These are phyloP conservation scores for Ruellia speciosa DNA, from an alignment of 305 asterid genomes.

Conservation along the genomic window DNA sequence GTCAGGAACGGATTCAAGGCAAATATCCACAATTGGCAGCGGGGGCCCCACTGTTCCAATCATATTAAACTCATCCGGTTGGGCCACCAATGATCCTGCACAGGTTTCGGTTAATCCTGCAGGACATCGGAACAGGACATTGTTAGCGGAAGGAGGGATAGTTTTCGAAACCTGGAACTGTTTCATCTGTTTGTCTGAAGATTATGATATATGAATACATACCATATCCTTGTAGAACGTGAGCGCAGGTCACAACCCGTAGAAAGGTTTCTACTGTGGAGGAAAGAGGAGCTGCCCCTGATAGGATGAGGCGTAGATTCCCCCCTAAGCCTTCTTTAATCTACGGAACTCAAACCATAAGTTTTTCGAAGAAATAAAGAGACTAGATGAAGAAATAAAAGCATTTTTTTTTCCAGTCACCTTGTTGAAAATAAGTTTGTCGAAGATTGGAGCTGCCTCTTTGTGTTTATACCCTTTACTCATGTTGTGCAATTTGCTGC, in stretches of 20 bases:
- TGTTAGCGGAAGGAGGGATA: background rate
- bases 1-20: conserved; percentile 76
- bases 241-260: conserved; percentile 71
- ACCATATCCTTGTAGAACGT: conserved; percentile 93
- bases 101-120: conserved; percentile 89
- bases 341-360: conserved; percentile 20
- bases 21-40: conserved; percentile 58
- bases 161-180: background rate
- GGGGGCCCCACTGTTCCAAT: conserved; percentile 85
- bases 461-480: conserved; percentile 58
- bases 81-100: conserved; percentile 79
- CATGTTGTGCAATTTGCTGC: conserved; percentile 71
- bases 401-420: conserved; percentile 20
- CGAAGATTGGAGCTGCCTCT: conserved; percentile 67
- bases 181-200: background rate
- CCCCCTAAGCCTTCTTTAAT: conserved; percentile 82
- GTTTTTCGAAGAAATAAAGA: background rate
- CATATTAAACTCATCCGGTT: conserved; percentile 62
- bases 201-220: background rate
- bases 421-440: conserved; percentile 68
- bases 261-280: conserved; percentile 64
- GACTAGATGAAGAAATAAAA: background rate
- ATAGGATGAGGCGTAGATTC: conserved; percentile 63
- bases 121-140: conserved; percentile 6
- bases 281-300: conserved; percentile 94